Evolutionary conservation across 2,329 filamentous ascomycete species (phyloP).

Genomic region (Sporothrix brasiliensis): DNA sequence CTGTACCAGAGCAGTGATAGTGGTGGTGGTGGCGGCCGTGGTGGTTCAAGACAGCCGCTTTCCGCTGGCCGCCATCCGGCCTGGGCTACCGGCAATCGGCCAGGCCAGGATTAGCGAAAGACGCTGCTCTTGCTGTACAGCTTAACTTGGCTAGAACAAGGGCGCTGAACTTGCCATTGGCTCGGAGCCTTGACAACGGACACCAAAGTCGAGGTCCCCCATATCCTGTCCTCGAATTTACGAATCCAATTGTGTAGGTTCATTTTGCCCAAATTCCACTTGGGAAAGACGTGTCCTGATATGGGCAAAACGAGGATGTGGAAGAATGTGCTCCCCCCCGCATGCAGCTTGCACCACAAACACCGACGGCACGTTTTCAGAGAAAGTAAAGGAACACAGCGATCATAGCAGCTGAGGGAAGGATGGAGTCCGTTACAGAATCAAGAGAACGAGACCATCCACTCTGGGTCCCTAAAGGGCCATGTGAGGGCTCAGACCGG

Average conservation of each 20-base stretch:
- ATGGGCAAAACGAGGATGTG: neutral
- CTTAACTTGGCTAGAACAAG: neutral
- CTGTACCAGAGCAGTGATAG: constrained; percentile 1
- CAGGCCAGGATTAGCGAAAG: constrained; percentile 13
- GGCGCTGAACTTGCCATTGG: neutral
- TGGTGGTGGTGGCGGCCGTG: constrained; percentile 9
- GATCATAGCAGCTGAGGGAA: constrained; percentile 10
- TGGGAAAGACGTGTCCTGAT: neutral
- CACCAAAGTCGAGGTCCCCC: neutral
- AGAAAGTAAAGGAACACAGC: neutral
- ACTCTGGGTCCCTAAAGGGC: neutral
- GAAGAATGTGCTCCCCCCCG: neutral
- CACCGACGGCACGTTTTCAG: constrained; percentile 11
- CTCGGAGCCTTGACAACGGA: neutral
- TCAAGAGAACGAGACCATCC: neutral
- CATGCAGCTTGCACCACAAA: constrained; percentile 2
- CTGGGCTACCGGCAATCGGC: constrained; percentile 19
- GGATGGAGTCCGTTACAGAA: constrained; percentile 1
- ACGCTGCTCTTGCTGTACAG: neutral
- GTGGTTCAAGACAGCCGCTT: constrained; percentile 7
- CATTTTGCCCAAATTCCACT: neutral
- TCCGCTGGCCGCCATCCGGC: constrained; percentile 17
- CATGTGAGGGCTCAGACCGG: constrained; percentile 4
- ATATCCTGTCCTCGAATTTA: neutral
- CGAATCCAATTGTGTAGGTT: neutral